These are phyloP conservation scores for Fusarium longipes DNA, from an alignment of 2,329 filamentous ascomycete species.

Conservation along the genomic window DNA sequence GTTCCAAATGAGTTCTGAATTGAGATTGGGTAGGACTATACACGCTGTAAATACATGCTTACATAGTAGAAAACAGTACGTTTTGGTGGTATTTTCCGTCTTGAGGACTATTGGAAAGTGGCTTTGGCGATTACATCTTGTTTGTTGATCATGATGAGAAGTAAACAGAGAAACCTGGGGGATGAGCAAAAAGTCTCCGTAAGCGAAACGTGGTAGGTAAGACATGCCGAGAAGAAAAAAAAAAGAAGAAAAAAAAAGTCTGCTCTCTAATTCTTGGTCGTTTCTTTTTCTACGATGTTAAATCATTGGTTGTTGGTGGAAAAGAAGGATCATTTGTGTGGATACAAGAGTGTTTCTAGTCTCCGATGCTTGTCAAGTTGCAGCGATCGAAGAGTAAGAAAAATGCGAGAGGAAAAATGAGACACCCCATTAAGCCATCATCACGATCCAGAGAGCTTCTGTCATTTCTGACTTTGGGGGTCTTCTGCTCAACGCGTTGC, in stretches of 20 bases:
- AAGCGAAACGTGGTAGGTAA: slow-evolving; percentile 22
- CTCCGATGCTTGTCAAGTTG: slow-evolving; percentile 20
- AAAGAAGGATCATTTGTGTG: slow-evolving; percentile 33
- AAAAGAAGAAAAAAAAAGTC: slow-evolving; percentile 10
- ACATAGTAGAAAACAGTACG: slow-evolving; percentile 15
- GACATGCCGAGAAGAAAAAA: slow-evolving; percentile 1
- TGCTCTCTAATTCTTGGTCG: slow-evolving; percentile 6
- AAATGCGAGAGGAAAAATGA: not conserved
- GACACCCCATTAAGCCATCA: slow-evolving; percentile 26
- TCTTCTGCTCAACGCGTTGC: not conserved
- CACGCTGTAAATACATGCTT: no score
- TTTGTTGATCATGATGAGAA: slow-evolving; percentile 27
- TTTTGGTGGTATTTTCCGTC: slow-evolving; percentile 7
- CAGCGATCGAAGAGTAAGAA: slow-evolving; percentile 8
- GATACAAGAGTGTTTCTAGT: slow-evolving; percentile 25
- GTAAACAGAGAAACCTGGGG: slow-evolving; percentile 23
- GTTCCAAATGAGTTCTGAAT: not conserved
- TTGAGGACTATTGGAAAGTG: slow-evolving; percentile 8
- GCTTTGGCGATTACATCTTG: not conserved
- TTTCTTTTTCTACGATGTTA: slow-evolving; percentile 29
- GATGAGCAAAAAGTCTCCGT: not conserved
- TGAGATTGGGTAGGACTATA: slow-evolving; percentile 11
- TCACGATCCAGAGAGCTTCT: slow-evolving; percentile 8
- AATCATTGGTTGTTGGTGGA: slow-evolving; percentile 21
- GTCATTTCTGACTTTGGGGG: slow-evolving; percentile 27